Conservation (phyloP, 2,329 filamentous ascomycete species). For the Arthrobotrys megalospora region DNA sequence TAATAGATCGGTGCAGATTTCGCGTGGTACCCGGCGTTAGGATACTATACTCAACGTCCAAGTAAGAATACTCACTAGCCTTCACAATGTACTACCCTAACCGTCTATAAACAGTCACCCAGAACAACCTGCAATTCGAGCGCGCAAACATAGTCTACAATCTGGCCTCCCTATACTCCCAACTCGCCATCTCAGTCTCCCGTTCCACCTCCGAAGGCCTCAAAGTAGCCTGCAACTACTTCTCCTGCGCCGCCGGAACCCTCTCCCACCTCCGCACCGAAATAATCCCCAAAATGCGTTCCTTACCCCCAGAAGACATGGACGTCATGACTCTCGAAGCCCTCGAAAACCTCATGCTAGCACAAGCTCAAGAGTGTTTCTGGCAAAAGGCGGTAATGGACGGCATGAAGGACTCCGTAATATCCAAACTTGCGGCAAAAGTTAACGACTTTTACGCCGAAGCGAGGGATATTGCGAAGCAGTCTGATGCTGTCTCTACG, state of each 20-base stretch:
- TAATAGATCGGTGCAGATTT: constrained; percentile 90
- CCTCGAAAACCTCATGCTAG: constrained; percentile 85
- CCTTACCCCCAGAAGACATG: constrained; percentile 94
- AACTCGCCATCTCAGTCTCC: constrained; percentile 86
- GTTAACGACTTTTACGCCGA: constrained; percentile 91
- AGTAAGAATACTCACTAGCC: constrained; percentile 64
- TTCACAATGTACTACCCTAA: background rate
- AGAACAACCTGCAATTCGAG: constrained; percentile 83
- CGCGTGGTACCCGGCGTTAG: constrained; percentile 93
- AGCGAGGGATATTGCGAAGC: constrained; percentile 86
- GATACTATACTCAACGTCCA: constrained; percentile 86
- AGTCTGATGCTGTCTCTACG: constrained; percentile 80
- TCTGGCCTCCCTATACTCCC: constrained; percentile 91
- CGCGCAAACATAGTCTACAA: constrained; percentile 95
- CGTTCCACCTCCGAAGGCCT: constrained; percentile 82
- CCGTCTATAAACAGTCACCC: constrained; percentile 68
- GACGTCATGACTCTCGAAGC: constrained; percentile 88
- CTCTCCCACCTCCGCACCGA: constrained; percentile 82
- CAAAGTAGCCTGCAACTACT: constrained; percentile 89
- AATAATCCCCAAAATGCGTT: constrained; percentile 85
- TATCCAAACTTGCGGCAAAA: constrained; percentile 89
- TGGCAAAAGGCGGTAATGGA: constrained; percentile 98
- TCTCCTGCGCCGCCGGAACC: constrained; percentile 88
- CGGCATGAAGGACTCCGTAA: constrained; percentile 89
- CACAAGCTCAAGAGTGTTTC: constrained; percentile 96